Conservation (phyloP, 345 rosid genomes). For the Brassica nigra region DNA sequence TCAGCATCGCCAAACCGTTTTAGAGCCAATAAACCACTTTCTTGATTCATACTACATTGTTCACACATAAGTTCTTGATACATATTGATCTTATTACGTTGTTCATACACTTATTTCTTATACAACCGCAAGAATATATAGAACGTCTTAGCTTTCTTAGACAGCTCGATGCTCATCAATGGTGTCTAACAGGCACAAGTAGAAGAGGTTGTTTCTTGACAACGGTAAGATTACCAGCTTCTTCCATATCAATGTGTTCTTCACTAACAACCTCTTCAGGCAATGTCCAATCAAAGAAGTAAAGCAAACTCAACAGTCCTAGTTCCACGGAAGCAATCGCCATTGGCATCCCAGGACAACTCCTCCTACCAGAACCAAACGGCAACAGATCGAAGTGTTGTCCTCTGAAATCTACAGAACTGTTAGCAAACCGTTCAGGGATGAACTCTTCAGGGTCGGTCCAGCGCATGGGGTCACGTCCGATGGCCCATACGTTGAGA, state of each 20-base stretch:
- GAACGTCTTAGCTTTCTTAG: neutral
- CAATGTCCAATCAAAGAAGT: slow-evolving; percentile 20
- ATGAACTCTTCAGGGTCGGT: slow-evolving; percentile 20
- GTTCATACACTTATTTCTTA: neutral
- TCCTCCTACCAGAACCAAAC: slow-evolving; percentile 26
- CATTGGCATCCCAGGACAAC: slow-evolving; percentile 19
- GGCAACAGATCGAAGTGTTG: slow-evolving; percentile 19
- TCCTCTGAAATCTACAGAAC: neutral
- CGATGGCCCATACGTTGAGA: slow-evolving; percentile 14
- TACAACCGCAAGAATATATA: neutral
- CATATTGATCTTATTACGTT: neutral
- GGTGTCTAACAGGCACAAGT: slow-evolving; percentile 19
- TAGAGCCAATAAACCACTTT: neutral
- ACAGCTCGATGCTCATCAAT: neutral
- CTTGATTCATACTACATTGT: neutral
- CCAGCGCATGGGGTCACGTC: slow-evolving; percentile 24
- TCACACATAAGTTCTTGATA: neutral
- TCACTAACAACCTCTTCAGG: slow-evolving; percentile 17
- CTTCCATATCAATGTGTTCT: slow-evolving; percentile 18
- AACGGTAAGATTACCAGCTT: slow-evolving; percentile 21
- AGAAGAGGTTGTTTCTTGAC: slow-evolving; percentile 23
- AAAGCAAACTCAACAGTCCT: slow-evolving; percentile 20
- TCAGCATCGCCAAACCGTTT: neutral
- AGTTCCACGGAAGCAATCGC: slow-evolving; percentile 11
- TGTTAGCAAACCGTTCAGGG: slow-evolving; percentile 17